Evolutionary conservation across 352 stramenopile genomes (phyloP).

Genomic region (Phytophthora cajani): DNA sequence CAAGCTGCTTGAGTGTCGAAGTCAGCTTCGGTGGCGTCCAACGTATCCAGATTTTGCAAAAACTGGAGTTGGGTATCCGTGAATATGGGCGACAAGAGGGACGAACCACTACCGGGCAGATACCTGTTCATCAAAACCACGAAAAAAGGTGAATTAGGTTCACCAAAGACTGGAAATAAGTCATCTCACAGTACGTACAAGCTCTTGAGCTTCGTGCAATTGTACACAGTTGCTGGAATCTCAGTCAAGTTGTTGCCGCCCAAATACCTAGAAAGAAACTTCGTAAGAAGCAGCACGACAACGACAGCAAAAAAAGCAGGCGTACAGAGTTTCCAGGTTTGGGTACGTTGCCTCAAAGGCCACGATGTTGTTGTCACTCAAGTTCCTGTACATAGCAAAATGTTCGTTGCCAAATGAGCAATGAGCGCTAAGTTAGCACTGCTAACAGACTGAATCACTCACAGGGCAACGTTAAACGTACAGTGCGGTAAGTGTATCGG

Average conservation of each 20-base stretch:
- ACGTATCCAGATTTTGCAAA: conserved; percentile 42
- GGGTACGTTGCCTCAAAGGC: conserved; percentile 56
- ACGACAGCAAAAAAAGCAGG: background rate
- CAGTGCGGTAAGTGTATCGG: conserved; percentile 23
- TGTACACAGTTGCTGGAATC: conserved; percentile 28
- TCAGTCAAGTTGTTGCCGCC: conserved; percentile 27
- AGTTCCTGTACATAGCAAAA: conserved; percentile 14
- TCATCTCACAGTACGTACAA: conserved; percentile 18
- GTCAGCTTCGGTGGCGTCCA: conserved; percentile 31
- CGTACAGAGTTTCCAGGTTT: conserved; percentile 58
- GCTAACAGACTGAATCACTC: background rate
- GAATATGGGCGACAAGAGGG: conserved; percentile 33
- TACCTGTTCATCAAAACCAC: conserved; percentile 9
- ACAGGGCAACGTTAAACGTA: conserved; percentile 5
- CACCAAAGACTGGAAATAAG: background rate
- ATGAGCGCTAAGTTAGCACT: no score
- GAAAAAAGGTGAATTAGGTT: background rate
- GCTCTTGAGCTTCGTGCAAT: conserved; percentile 25
- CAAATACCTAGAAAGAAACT: conserved; percentile 19
- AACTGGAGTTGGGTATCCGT: conserved; percentile 50
- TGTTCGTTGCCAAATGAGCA: background rate
- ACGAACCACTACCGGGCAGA: conserved; percentile 8
- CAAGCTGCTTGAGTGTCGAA: conserved; percentile 37
- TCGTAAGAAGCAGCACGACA: conserved; percentile 9
- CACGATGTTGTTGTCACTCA: conserved; percentile 28